Conservation (phyloP, 805 yeast genomes). For the Zygosaccharomyces bailii region DNA sequence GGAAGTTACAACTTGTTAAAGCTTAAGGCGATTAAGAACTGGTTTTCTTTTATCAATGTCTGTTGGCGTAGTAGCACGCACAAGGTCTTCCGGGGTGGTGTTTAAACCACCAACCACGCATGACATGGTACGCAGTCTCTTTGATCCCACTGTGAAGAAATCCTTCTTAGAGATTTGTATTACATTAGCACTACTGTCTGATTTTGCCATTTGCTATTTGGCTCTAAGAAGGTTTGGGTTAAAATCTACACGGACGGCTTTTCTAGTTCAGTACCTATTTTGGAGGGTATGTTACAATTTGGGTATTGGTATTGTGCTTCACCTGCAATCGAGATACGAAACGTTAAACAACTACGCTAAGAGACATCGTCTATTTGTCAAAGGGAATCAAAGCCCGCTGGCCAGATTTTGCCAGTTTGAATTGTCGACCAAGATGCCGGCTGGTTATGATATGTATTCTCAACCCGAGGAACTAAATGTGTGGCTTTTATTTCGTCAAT, state of each 20-base stretch:
- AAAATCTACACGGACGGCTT: slow-evolving; percentile 34
- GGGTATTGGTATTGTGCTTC: slow-evolving; percentile 72
- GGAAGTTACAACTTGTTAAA: slow-evolving; percentile 1
- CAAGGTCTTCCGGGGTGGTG: slow-evolving; percentile 32
- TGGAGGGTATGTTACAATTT: slow-evolving; percentile 76
- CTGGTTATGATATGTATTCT: slow-evolving; percentile 34
- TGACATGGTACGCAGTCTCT: slow-evolving; percentile 78
- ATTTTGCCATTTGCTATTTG: slow-evolving; percentile 35
- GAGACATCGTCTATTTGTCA: slow-evolving; percentile 43
- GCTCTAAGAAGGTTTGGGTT: slow-evolving; percentile 24
- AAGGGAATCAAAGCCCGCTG: slow-evolving; percentile 25
- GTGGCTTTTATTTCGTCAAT: slow-evolving; percentile 75
- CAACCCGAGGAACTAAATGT: slow-evolving; percentile 75
- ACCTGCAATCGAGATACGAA: slow-evolving; percentile 60
- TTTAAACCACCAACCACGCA: slow-evolving; percentile 53
- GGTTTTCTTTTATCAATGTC: not conserved
- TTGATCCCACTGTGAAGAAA: slow-evolving; percentile 71
- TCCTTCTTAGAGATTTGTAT: slow-evolving; percentile 64
- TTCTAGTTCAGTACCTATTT: slow-evolving; percentile 56
- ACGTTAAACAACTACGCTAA: slow-evolving; percentile 52
- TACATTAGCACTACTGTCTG: slow-evolving; percentile 41
- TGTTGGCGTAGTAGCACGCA: slow-evolving; percentile 20
- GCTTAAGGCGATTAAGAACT: no score
- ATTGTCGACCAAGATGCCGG: slow-evolving; percentile 45
- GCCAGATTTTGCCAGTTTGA: slow-evolving; percentile 46